phyloP scores from a whole-genome alignment of 2,329 filamentous ascomycete species.

The Chaetomium globosum region DNA sequence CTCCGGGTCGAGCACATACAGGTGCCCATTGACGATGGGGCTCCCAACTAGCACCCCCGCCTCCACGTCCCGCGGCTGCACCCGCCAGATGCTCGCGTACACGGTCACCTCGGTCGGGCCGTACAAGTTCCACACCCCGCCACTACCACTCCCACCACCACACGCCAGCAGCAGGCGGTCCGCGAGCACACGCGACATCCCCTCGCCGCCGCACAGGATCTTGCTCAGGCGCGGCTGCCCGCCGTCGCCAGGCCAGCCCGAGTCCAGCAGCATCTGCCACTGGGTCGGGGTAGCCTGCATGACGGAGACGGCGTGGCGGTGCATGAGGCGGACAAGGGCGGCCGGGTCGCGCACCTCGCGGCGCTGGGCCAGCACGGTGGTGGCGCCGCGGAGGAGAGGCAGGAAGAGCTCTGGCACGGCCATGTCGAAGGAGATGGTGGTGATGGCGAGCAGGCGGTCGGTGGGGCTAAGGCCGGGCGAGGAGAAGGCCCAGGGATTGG shows the following conservation, averaged over 20 bases:
- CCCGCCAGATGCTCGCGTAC: slow-evolving; percentile 2
- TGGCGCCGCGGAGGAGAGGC: background rate
- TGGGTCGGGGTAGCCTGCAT: background rate
- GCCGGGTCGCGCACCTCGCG: background rate
- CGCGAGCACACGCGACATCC: background rate
- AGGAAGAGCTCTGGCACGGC: slow-evolving; percentile 1
- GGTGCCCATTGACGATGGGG: background rate
- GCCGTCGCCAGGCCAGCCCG: background rate
- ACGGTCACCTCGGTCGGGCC: slow-evolving; percentile 3
- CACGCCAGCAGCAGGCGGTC: slow-evolving; percentile 2
- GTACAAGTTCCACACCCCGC: background rate
- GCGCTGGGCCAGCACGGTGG: background rate
- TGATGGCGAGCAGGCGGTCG: background rate
- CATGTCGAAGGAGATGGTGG: background rate
- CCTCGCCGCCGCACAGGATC: background rate
- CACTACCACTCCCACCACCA: background rate
- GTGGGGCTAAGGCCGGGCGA: background rate
- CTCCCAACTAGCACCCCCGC: background rate
- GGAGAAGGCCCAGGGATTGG: background rate
- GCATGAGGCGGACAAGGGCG: background rate
- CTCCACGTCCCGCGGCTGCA: background rate
- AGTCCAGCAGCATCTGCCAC: slow-evolving; percentile 3
- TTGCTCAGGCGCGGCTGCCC: background rate
- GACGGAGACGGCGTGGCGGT: background rate
- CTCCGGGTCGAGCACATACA: slow-evolving; percentile 2